Evolutionary conservation across 768 basidiomycete species (phyloP).

Genomic region (Amanita subjunquillea): DNA sequence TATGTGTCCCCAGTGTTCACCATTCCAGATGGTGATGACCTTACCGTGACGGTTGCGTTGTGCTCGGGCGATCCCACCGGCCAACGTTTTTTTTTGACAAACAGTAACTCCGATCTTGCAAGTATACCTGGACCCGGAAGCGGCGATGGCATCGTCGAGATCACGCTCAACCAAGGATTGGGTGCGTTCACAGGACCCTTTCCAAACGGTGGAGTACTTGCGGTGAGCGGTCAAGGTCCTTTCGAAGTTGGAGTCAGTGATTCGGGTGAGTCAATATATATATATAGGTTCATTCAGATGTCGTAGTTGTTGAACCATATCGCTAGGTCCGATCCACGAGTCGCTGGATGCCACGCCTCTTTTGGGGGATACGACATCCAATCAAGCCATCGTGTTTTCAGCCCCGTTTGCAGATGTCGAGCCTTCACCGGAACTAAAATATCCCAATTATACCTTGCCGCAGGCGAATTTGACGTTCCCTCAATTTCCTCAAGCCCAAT

Average conservation of each 20-base stretch:
- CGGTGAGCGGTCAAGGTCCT: conserved; percentile 32
- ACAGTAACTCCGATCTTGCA: conserved; percentile 21
- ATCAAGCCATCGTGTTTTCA: conserved; percentile 67
- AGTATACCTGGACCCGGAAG: conserved; percentile 26
- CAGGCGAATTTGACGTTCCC: conserved; percentile 40
- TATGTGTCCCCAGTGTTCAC: conserved; percentile 23
- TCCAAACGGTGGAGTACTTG: conserved; percentile 38
- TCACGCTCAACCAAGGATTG: conserved; percentile 33
- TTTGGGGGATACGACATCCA: conserved; percentile 66
- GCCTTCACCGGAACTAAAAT: conserved; percentile 29
- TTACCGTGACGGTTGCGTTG: conserved; percentile 39
- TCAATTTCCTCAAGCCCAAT: conserved; percentile 35
- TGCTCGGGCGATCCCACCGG: conserved; percentile 23
- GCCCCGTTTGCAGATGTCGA: conserved; percentile 31
- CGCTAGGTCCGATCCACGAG: conserved; percentile 39
- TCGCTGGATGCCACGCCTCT: conserved; percentile 34
- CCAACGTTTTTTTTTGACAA: conserved; percentile 53
- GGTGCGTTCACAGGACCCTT: conserved; percentile 43
- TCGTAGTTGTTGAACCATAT: not conserved
- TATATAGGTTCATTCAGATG: not conserved
- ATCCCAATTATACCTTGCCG: conserved; percentile 72
- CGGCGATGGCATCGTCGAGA: conserved; percentile 34
- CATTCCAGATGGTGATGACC: conserved; percentile 26
- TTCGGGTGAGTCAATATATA: conserved; percentile 17
- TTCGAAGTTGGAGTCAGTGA: conserved; percentile 54